These are phyloP conservation scores for Schwanniomyces etchellsii DNA, from an alignment of 1,139 yeast species.

Conservation along the genomic window DNA sequence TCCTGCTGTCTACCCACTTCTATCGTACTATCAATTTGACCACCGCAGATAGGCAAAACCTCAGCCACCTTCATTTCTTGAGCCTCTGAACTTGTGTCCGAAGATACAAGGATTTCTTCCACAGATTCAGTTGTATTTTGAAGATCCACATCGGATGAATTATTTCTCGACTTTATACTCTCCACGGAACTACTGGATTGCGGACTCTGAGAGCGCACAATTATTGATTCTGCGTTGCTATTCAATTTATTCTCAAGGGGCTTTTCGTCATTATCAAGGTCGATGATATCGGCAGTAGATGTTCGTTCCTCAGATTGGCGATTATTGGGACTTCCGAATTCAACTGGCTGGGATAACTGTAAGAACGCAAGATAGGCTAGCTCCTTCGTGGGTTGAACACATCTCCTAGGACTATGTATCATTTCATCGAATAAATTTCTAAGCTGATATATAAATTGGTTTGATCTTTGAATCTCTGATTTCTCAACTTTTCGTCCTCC, in stretches of 20 bases:
- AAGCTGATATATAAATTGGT: constrained; percentile 71
- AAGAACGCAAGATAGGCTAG: constrained; percentile 85
- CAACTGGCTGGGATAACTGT: constrained; percentile 64
- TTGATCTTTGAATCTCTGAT: constrained; percentile 72
- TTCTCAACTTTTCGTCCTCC: constrained; percentile 80
- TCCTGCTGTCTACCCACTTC: constrained; percentile 93
- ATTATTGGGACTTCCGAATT: constrained; percentile 23
- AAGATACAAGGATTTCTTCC: constrained; percentile 1
- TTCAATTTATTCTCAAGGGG: constrained; percentile 1
- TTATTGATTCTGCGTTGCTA: background rate
- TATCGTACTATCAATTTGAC: constrained; percentile 64
- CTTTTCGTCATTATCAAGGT: constrained; percentile 6
- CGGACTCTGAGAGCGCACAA: background rate
- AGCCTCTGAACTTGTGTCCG: constrained; percentile 3
- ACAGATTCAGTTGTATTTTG: constrained; percentile 5
- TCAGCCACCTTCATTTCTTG: constrained; percentile 5
- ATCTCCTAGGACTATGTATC: constrained; percentile 56
- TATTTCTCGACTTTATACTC: background rate
- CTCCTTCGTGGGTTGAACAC: constrained; percentile 78
- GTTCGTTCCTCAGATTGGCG: no score
- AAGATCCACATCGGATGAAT: constrained; percentile 2
- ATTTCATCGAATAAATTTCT: constrained; percentile 64
- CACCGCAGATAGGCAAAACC: constrained; percentile 44
- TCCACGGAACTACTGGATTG: background rate
- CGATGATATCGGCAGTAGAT: constrained; percentile 6